Evolutionary conservation across 345 rosid genomes (phyloP).

Genomic region (Psidium guajava): DNA sequence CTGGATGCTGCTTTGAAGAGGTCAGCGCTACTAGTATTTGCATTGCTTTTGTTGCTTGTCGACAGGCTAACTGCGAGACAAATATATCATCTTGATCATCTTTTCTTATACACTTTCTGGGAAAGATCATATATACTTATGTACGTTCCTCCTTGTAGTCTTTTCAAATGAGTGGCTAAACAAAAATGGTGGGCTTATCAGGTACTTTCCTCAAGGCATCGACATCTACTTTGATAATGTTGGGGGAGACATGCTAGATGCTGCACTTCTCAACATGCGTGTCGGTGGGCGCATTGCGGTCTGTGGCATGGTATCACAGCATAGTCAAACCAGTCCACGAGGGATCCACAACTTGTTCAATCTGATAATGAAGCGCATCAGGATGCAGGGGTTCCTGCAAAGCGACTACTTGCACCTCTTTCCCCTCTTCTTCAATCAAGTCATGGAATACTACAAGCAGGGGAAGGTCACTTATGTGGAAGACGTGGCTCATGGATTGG

Average conservation of each 20-base stretch:
- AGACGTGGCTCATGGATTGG: background rate
- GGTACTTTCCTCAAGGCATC: slow-evolving; percentile 7
- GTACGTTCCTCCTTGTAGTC: background rate
- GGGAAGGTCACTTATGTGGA: background rate
- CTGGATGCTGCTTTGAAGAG: background rate
- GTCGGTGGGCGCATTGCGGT: background rate
- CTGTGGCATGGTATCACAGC: slow-evolving; percentile 2
- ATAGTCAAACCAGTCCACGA: background rate
- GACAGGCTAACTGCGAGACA: background rate
- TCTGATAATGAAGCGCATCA: background rate
- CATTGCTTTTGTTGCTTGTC: background rate
- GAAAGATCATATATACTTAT: background rate
- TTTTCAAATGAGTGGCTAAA: background rate
- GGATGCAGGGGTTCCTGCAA: slow-evolving; percentile 1
- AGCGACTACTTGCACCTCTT: background rate
- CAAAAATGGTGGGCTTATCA: background rate
- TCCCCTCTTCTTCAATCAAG: background rate
- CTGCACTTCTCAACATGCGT: background rate
- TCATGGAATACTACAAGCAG: background rate
- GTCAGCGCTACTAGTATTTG: background rate
- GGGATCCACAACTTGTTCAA: background rate
- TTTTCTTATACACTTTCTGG: background rate
- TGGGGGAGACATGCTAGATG: slow-evolving; percentile 4
- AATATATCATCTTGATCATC: background rate
- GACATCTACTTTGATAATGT: slow-evolving; percentile 13